phyloP scores from a whole-genome alignment of 1,284 basidiomycete genomes.

The Wallemia ichthyophaga region DNA sequence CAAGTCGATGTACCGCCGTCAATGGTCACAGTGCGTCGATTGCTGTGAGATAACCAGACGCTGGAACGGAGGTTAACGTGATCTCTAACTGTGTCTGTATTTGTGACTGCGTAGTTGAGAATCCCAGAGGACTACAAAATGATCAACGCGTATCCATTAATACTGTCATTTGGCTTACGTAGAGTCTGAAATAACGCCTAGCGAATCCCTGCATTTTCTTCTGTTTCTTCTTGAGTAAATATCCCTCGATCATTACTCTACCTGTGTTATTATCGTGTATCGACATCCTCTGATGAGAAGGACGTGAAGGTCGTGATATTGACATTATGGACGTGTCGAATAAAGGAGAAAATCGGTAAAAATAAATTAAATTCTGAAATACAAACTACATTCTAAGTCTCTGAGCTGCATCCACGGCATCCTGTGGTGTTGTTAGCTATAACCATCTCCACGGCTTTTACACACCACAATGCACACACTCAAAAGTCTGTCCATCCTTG shows the following conservation, averaged over 20 bases:
- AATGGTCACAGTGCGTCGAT: background rate
- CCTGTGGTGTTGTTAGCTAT: constrained; percentile 19
- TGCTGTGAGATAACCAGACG: background rate
- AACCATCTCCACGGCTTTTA: constrained; percentile 8
- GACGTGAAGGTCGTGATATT: background rate
- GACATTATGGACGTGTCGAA: background rate
- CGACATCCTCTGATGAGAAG: background rate
- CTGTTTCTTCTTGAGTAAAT: constrained; percentile 1
- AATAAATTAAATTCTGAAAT: background rate
- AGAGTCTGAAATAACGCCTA: background rate
- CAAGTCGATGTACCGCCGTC: constrained; percentile 1
- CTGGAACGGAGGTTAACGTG: background rate
- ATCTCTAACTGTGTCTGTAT: background rate
- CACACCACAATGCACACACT: constrained; percentile 87
- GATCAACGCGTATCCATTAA: too few species aligned
- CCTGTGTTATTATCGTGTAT: background rate
- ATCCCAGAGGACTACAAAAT: background rate
- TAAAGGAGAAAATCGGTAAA: background rate
- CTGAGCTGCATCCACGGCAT: constrained; percentile 54
- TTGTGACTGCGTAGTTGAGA: background rate
- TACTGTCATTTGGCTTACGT: background rate
- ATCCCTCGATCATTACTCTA: background rate
- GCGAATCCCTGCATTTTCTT: constrained; percentile 1
- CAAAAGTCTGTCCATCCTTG: constrained; percentile 69
- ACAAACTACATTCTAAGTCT: constrained; percentile 22